Percentiles rank a stretch among this genome's conserved stretches.
These are phyloP conservation scores for Quercus dentata DNA, from an alignment of 306 rosid species.

Conservation along the genomic window DNA sequence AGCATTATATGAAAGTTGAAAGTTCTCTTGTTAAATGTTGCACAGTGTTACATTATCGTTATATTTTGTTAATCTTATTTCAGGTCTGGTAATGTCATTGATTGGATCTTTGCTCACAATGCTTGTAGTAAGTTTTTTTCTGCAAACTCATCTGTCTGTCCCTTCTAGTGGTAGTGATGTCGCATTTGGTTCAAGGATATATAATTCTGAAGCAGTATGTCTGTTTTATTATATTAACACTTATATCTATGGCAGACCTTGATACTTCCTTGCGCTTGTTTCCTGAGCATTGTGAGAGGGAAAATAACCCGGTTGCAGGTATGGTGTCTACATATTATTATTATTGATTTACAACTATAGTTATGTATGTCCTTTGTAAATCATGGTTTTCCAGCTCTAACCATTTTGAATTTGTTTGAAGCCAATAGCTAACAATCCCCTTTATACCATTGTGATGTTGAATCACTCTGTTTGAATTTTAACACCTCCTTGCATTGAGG, in stretches of 20 bases:
- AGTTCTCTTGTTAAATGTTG: background rate
- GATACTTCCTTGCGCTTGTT: slow-evolving; percentile 93
- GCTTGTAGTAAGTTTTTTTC: slow-evolving; percentile 77
- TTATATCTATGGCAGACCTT: slow-evolving; percentile 56
- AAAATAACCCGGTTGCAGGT: slow-evolving; percentile 69
- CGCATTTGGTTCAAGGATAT: background rate
- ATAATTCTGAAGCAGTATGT: background rate
- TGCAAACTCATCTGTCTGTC: background rate
- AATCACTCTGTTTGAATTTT: no score
- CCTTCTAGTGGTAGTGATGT: background rate
- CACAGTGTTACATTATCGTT: background rate
- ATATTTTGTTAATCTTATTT: background rate
- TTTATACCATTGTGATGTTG: no score
- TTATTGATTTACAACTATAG: background rate
- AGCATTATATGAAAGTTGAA: background rate
- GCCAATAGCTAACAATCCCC: no score
- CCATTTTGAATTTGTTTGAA: no score
- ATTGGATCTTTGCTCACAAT: slow-evolving; percentile 93
- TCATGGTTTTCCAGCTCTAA: no score
- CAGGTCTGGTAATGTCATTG: slow-evolving; percentile 88
- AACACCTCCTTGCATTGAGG: no score
- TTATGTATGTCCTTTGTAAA: no score
- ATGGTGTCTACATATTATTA: background rate
- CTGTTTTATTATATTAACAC: background rate
- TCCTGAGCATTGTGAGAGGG: slow-evolving; percentile 65